These are phyloP conservation scores for Apiospora hydei DNA, from an alignment of 2,329 filamentous ascomycete species.

Conservation along the genomic window DNA sequence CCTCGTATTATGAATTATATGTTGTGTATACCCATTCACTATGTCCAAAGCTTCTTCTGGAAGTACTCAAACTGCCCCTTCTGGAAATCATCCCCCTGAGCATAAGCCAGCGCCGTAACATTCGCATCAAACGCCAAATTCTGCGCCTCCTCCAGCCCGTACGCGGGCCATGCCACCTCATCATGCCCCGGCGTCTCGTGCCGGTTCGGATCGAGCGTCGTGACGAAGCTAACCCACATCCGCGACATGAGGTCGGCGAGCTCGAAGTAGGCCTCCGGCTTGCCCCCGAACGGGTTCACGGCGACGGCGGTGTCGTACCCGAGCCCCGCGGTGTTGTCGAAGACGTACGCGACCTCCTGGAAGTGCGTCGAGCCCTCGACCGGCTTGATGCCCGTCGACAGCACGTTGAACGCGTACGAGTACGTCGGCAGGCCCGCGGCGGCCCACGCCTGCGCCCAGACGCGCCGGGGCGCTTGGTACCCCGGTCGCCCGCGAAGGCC, in stretches of 20 bases:
- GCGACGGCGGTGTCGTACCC: constrained; percentile 47
- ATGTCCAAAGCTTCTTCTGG: constrained; percentile 17
- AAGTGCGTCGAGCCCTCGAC: constrained; percentile 45
- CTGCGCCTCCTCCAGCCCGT: constrained; percentile 33
- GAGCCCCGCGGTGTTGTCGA: constrained; percentile 56
- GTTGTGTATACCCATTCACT: neutral
- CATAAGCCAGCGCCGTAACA: constrained; percentile 29
- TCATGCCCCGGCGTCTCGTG: neutral
- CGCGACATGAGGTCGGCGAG: constrained; percentile 56
- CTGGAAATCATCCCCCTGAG: constrained; percentile 29
- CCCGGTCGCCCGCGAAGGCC: constrained; percentile 61
- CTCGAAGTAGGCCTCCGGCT: constrained; percentile 48
- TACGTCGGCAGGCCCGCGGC: constrained; percentile 57
- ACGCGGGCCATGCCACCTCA: neutral
- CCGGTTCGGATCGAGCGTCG: constrained; percentile 53
- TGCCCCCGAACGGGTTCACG: constrained; percentile 47
- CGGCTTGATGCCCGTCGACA: constrained; percentile 37
- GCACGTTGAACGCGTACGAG: constrained; percentile 48
- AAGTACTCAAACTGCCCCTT: constrained; percentile 29
- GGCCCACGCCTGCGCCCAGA: constrained; percentile 60
- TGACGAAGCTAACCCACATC: constrained; percentile 60
- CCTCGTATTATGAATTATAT: neutral
- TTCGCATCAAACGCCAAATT: constrained; percentile 29
- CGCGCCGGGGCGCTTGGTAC: constrained; percentile 63
- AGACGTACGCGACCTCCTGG: constrained; percentile 60